Percentiles rank a stretch among this genome's conserved stretches.
These are phyloP conservation scores for Naegleria gruberi DNA, from an alignment of 208 protist species.

Conservation along the genomic window DNA sequence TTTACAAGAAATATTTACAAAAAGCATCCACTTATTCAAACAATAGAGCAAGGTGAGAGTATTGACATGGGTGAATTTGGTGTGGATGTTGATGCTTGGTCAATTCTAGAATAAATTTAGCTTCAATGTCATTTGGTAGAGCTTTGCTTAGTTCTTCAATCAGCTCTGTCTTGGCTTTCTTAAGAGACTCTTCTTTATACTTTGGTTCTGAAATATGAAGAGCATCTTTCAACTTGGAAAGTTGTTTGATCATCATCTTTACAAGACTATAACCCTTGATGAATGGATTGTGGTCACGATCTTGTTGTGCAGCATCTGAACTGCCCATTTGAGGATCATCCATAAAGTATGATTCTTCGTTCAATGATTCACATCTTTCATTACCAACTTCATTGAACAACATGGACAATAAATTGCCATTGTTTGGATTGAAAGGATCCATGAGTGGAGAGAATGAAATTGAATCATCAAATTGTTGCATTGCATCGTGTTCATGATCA, in stretches of 20 bases:
- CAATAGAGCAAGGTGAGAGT: not conserved
- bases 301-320: not conserved
- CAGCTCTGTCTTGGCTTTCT: not conserved
- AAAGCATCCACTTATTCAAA: not conserved
- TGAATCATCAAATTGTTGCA: not conserved
- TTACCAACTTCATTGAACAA: not conserved
- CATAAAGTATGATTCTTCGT: not conserved
- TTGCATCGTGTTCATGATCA: not conserved
- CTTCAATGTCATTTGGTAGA: not conserved
- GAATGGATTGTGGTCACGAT: not conserved
- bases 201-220: not conserved
- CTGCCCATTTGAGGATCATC: not conserved
- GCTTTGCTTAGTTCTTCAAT: not conserved
- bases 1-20: too few relatives aligned
- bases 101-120: conserved; percentile 4
- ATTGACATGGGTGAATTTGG: not conserved
- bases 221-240: not conserved
- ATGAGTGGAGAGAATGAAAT: not conserved
- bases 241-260: not conserved
- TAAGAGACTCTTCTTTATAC: not conserved
- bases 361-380: not conserved
- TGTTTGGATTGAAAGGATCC: not conserved
- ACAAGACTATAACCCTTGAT: not conserved
- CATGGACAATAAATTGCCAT: not conserved
- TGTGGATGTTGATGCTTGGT: not conserved